A percentile compares a stretch with the other conserved stretches of the same genome.
Evolutionary conservation across 2,329 filamentous ascomycete species (phyloP).

Genomic region (Claviceps sp.): DNA sequence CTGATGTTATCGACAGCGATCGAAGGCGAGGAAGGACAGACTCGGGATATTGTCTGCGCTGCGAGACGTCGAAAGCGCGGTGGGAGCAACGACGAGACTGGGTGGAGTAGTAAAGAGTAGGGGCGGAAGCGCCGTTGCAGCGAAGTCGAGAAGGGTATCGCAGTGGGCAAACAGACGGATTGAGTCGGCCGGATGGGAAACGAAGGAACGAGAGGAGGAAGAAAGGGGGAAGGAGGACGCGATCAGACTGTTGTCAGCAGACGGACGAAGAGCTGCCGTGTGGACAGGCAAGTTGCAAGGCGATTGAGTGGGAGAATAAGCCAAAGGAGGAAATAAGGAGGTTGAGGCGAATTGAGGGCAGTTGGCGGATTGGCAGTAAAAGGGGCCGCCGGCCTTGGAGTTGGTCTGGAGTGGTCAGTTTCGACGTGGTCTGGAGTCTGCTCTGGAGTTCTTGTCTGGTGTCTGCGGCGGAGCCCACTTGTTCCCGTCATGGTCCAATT

Average conservation of each 20-base stretch:
- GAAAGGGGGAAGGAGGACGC: neutral
- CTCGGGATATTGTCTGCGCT: neutral
- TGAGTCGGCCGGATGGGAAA: neutral
- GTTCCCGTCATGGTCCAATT: too few species aligned
- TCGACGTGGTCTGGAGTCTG: neutral
- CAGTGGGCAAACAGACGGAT: neutral
- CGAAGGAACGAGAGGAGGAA: neutral
- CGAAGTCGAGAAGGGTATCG: slow-evolving; percentile 3
- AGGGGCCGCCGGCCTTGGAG: neutral
- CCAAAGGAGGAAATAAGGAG: neutral
- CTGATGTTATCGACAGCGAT: neutral
- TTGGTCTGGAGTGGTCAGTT: neutral
- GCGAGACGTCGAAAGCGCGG: neutral
- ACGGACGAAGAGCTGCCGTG: neutral
- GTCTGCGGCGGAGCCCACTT: too few species aligned
- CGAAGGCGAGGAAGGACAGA: slow-evolving; percentile 1
- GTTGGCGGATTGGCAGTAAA: neutral
- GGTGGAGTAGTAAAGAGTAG: neutral
- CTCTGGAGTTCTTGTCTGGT: too few species aligned
- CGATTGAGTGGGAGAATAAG: neutral
- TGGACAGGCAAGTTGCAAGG: neutral
- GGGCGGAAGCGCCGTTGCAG: neutral
- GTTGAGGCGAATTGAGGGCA: neutral
- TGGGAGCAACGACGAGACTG: slow-evolving; percentile 2
- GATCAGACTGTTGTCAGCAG: neutral